Base-by-base conservation (phyloP, 805 yeast species). In the Candida pseudofarinosa region DNA sequence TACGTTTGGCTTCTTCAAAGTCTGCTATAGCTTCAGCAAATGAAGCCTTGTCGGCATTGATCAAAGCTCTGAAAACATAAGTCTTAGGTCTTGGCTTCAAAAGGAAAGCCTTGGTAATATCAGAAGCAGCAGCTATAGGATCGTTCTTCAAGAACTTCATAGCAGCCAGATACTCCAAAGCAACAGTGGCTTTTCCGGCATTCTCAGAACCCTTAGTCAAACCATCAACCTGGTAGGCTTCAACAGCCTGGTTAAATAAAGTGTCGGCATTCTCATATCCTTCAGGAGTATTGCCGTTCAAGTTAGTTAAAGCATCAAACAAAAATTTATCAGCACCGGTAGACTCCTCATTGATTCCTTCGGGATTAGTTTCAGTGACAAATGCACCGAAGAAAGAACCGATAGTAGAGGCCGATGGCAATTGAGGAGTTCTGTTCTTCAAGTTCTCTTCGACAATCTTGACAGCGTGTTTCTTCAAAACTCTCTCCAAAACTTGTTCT, bases 341-440 rank as follows among this genome's bases (percentile, higher is more conserved):
- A 49, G 80, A 75, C 39, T 70, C 71, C 45, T 74, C 79, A 47
- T 62, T 67, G 41, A 77, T 54, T 26, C 71, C 72, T 47, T 71
- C 79, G 19, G 78, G 75, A 44, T 75, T 51, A 44, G 72, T 41
- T 60, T 81, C 82, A 53, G 77, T 69, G 43, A 71, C 72, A 67
- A 88, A 90, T n/a, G 96, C 89, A 53, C 88, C 86, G 55, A 90
- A 83, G 74, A 89, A 90, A 1, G 97, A 83, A 39, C 87, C 78
- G 57, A 88, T 72, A 43, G 95, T 84, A 18, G 95, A 80, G 39
- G 90, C 80, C 13, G 96, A 83, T 37, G 96, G 96, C 56, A 89
- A 75, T 47, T 73, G 76, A 48, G 73, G 73, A 46, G 70, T 70
- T 41, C 74, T 67, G 46, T 69, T 65, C 45, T 75, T 68, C 51